Base-by-base conservation (phyloP, 2,329 filamentous ascomycete species). In the Curvularia lunata region DNA sequence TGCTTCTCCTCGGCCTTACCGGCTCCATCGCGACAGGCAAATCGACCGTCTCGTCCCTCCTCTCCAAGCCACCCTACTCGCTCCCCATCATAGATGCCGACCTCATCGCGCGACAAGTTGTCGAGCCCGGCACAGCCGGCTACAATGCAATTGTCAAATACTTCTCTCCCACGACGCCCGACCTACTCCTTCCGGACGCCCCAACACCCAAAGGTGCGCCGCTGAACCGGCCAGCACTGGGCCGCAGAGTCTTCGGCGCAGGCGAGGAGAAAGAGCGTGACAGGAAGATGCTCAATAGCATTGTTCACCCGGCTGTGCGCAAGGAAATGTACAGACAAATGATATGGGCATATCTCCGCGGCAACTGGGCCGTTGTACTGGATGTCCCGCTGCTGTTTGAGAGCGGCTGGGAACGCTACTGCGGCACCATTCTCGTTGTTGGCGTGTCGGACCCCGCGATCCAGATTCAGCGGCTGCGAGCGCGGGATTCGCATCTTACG, bases 21-120 rank as follows among this genome's bases (percentile, higher is more conserved):
- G 95, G 95, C 75, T 97, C 93, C 60, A 98, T 99, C 74, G 95
- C 95, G 59, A 99, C 95, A 5, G 95, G 95, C 76, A 99, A 99
- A 85, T 97, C 94, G 45, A 99, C 94, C 65, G 92, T 97, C 54
- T 97, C 95, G 27, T 83, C 85, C 38, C 85, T 97, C 67, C 90
- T 99, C 69, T 87, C 90, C 49, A 83, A 86, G 4, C 82, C 91
- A 5, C 95, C 94, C 0, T 91, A 97, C 82, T 89, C 86, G 59
- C 85, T 99, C 61, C 93, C 95, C 70, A 85, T 99, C 68, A 89
- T 99, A 80, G 95, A 99, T 75, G 94, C 95, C 74, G 95, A 99
- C 80, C 80, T 96, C 54, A 85, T 98, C 60, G 94, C 95, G 47
- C 92, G 94, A 68, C 86, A 95, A 76, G 95, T 98, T 58, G 94